Evolutionary conservation across 495 filamentous ascomycete species (phyloP), one percentile per base, ranked within the genome.

Genomic region (Acidiella bohemica): DNA sequence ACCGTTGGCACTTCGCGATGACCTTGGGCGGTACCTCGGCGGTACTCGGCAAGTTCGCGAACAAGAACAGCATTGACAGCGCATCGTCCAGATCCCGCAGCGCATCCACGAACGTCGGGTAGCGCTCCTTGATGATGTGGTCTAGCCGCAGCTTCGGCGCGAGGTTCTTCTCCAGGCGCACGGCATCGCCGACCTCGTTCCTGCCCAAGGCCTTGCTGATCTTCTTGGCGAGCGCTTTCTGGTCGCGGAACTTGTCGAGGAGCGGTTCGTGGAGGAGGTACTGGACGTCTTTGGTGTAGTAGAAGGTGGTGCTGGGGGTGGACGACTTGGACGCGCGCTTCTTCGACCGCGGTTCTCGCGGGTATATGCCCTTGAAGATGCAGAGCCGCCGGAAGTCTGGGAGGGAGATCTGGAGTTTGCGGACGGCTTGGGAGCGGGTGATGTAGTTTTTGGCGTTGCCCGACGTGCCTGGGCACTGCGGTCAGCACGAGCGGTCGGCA

Each of bases 341-440:
- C 72, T 85, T 93, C 60, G 77, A 93, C 40, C 90, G 72, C 26
- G 90, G 90, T 66, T 97, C 92, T 57, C 90, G 78, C 43, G 90
- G 90, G 61, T 95, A 96, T 46, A 97, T 96, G 51, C 90, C 90
- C 66, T 96, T 96, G 75, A 93, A 97, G 54, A 97, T 97, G 62
- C 90, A 97, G 59, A 97, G 72, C 57, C 92, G 80, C 61, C 90
- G 78, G 64, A 97, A 97, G 64, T 97, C 92, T 27, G 85, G 85
- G 37, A 97, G 72, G 49, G 84, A 92, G 59, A 96, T 82, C 64
- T 97, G 90, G 46, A 97, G 79, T 68, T 96, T 96, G 51, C 86
- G 81, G 47, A 96, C 85, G 12, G 92, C 90, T 61, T 93, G 85
- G 2, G 86, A 93, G 61, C 90, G 75, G 32, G 88, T 95, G 49